phyloP scores from a whole-genome alignment of 108 stramenopile species.

The Schizochytrium sp. region DNA sequence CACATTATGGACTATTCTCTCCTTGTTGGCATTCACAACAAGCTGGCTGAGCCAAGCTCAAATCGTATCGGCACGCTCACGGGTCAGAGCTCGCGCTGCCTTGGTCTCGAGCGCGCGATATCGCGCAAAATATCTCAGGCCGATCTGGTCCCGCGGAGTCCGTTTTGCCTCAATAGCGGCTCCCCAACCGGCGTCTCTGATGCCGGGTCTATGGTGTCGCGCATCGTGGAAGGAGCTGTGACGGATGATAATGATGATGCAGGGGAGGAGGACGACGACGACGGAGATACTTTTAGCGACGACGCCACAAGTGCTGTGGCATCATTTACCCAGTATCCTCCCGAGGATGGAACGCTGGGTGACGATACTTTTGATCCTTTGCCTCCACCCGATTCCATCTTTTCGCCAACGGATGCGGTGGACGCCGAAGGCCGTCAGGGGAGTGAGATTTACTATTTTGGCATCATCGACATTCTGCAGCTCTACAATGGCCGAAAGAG shows the following conservation, averaged over 20 bases:
- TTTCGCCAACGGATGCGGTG: background rate
- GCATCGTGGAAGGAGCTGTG: background rate
- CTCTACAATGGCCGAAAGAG: slow-evolving; percentile 81
- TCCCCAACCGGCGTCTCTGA: too few species aligned
- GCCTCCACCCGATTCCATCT: background rate
- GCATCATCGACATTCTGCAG: slow-evolving; percentile 93
- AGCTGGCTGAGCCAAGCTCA: background rate
- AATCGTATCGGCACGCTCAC: background rate
- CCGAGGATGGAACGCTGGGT: too few species aligned
- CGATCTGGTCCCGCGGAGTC: background rate
- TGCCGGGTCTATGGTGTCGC: background rate
- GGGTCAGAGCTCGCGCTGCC: background rate
- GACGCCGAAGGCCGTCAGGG: background rate
- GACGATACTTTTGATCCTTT: background rate
- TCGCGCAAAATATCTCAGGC: background rate
- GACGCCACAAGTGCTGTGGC: background rate
- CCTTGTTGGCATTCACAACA: slow-evolving; percentile 78
- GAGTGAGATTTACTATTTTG: slow-evolving; percentile 64
- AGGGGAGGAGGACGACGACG: background rate
- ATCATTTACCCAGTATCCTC: background rate
- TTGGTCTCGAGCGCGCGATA: background rate
- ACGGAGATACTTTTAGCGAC: background rate
- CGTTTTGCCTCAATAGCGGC: too few species aligned
- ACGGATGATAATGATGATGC: background rate
- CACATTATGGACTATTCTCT: slow-evolving; percentile 93